Conservation (phyloP, 2,329 filamentous ascomycete species). For the Ilyonectria sp. region DNA sequence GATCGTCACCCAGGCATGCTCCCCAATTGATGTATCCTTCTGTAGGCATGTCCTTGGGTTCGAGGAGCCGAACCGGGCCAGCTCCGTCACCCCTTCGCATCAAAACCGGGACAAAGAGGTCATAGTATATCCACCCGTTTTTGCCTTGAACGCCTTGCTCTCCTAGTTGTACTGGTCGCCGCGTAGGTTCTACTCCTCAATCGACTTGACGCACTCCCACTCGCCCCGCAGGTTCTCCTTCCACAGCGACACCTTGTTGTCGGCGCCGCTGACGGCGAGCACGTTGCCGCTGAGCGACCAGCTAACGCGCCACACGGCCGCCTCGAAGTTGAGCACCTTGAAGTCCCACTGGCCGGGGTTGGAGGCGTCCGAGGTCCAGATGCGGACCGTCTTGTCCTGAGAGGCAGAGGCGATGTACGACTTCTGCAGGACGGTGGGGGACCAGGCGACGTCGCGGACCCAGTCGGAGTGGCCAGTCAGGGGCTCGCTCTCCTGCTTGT, state of each 20-base stretch:
- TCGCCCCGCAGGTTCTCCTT: slow-evolving; percentile 98
- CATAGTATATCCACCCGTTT: slow-evolving; percentile 46
- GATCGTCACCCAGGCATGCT: slow-evolving; percentile 8
- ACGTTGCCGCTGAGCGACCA: slow-evolving; percentile 99
- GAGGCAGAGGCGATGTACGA: slow-evolving; percentile 96
- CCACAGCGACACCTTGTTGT: slow-evolving; percentile 98
- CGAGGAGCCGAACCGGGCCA: background rate
- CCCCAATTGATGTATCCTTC: slow-evolving; percentile 1
- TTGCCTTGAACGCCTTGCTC: slow-evolving; percentile 56
- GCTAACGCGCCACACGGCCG: slow-evolving; percentile 94
- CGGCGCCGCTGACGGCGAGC: slow-evolving; percentile 90
- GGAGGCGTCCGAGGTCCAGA: slow-evolving; percentile 85
- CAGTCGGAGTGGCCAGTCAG: slow-evolving; percentile 92
- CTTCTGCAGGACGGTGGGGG: slow-evolving; percentile 93
- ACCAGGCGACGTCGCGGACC: slow-evolving; percentile 98
- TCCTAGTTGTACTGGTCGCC: slow-evolving; percentile 57
- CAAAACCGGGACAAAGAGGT: slow-evolving; percentile 36
- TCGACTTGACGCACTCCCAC: slow-evolving; percentile 97
- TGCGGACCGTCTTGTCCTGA: slow-evolving; percentile 96
- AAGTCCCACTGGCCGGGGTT: slow-evolving; percentile 83
- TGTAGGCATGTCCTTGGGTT: slow-evolving; percentile 8
- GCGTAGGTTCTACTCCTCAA: slow-evolving; percentile 79
- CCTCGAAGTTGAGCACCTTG: slow-evolving; percentile 90
- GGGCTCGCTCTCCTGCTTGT: slow-evolving; percentile 74
- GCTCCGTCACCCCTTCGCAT: slow-evolving; percentile 30